Evolutionary conservation across 202 grass and related monocot genomes (phyloP).

Genomic region (Cymbopogon flexuosus): DNA sequence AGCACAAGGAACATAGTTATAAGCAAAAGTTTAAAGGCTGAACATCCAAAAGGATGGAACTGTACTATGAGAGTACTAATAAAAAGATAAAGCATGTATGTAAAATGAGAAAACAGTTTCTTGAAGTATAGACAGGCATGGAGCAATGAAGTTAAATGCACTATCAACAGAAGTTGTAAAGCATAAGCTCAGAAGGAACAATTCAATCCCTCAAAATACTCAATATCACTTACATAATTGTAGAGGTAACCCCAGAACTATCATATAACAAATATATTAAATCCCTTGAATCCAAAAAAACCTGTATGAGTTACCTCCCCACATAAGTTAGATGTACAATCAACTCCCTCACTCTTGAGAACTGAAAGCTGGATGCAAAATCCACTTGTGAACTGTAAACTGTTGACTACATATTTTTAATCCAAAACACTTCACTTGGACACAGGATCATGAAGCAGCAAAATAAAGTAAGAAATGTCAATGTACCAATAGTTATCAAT

Average conservation of each 20-base stretch:
- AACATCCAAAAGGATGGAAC: not conserved
- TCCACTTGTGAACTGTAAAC: not conserved
- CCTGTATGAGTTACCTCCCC: not conserved
- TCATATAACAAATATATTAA: slow-evolving; percentile 14
- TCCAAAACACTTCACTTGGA: not conserved
- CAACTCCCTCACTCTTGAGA: slow-evolving; percentile 6
- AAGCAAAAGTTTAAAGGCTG: slow-evolving; percentile 13
- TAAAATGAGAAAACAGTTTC: not conserved
- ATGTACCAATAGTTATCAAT: not conserved
- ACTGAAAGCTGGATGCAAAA: not conserved
- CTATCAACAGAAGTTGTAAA: slow-evolving; percentile 5
- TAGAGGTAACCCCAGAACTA: not conserved
- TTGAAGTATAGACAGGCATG: slow-evolving; percentile 9
- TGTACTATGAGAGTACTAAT: slow-evolving; percentile 4
- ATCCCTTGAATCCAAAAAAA: slow-evolving; percentile 23
- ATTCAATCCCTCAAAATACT: not conserved
- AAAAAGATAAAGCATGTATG: not conserved
- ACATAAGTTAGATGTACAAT: not conserved
- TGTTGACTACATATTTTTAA: slow-evolving; percentile 17
- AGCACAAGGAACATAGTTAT: not conserved
- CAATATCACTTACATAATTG: not conserved
- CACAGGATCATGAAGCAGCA: not conserved
- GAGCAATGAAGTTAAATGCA: slow-evolving; percentile 12
- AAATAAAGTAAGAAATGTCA: slow-evolving; percentile 17
- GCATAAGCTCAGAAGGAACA: slow-evolving; percentile 22